Base-by-base conservation (phyloP, 108 stramenopile genomes). In the Cyclotella sp. region DNA sequence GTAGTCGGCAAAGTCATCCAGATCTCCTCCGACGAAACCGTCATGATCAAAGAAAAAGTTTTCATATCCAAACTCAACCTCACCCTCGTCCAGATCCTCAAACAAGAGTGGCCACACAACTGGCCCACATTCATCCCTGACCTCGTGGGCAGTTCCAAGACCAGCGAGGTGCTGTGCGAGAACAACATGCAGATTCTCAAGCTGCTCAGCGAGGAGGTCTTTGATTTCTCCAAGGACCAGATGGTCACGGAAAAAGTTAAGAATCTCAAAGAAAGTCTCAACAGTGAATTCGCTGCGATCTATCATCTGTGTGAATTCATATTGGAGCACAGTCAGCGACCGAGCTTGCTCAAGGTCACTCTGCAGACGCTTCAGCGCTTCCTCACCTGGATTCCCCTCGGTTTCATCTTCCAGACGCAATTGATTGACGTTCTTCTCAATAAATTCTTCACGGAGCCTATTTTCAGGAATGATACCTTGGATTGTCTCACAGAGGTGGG, bases 21-120 rank as follows among this genome's bases (percentile, higher is more conserved):
- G 65, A 91, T 97, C 73, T 92, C 91, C n/a, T 84, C 85, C 28
- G 91, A 91, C 43, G 93, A 93, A 71, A 66, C 71, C 15, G 67
- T 81, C 42, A 70, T 85, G 75, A 84, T 30, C 34, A 70, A 65
- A 55, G 91, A 93, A 59, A 82, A 76, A 66, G 91, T 94, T 19
- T 90, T 97, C 66, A 73, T 98, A 28, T 72, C 83, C 34, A 97
- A 98, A 75, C 86, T 99, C 45, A 98, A 99, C 78, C 88, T 97
- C 43, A 98, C 98, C 22, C 90, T 99, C 3, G 98, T 99, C 21
- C 90, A 96, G 75, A 97, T 99, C 53, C 88, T 99, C 63, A 99
- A 99, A 88, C 98, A 99, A 66, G 99, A 99, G 84, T 99, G 99
- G 99, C 99, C 99, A 16, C 98, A 99, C 92, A 98, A 99, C 81